Conservation (phyloP, 2,329 filamentous ascomycete genomes). For the Alternaria viburni region DNA sequence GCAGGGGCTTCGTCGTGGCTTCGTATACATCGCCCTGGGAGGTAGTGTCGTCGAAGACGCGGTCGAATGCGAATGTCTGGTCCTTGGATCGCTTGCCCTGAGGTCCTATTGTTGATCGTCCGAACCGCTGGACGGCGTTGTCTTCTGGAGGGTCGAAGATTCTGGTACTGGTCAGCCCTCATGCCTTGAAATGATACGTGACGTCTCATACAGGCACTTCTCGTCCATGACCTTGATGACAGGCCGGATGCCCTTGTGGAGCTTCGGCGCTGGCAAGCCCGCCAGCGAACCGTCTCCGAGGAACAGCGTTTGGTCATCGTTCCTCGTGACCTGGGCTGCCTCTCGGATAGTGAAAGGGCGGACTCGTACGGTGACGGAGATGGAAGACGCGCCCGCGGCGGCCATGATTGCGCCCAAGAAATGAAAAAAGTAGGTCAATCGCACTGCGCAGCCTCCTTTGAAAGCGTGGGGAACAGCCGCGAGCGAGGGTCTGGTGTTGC, state of each 20-base stretch:
- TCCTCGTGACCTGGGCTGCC: constrained; percentile 83
- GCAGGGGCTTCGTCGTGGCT: constrained; percentile 82
- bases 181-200: not conserved
- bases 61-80: constrained; percentile 95
- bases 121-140: constrained; percentile 87
- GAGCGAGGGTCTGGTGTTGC: constrained; percentile 22
- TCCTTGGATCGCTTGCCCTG: constrained; percentile 94
- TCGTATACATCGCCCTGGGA: constrained; percentile 95
- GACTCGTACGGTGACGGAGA: constrained; percentile 64
- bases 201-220: constrained; percentile 78
- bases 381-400: constrained; percentile 56
- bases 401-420: constrained; percentile 38
- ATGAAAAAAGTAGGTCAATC: constrained; percentile 9
- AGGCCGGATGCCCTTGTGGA: constrained; percentile 84
- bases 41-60: constrained; percentile 95
- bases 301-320: constrained; percentile 87
- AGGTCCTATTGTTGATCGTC: constrained; percentile 71
- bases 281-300: constrained; percentile 96
- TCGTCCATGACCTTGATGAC: constrained; percentile 98
- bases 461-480: constrained; percentile 10
- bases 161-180: constrained; percentile 57
- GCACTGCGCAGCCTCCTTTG: constrained; percentile 19
- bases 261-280: constrained; percentile 81
- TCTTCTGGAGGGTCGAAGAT: constrained; percentile 98
- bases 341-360: constrained; percentile 82